phyloP scores from a whole-genome alignment of 2,329 filamentous ascomycete genomes.

The Colletotrichum destructivum region DNA sequence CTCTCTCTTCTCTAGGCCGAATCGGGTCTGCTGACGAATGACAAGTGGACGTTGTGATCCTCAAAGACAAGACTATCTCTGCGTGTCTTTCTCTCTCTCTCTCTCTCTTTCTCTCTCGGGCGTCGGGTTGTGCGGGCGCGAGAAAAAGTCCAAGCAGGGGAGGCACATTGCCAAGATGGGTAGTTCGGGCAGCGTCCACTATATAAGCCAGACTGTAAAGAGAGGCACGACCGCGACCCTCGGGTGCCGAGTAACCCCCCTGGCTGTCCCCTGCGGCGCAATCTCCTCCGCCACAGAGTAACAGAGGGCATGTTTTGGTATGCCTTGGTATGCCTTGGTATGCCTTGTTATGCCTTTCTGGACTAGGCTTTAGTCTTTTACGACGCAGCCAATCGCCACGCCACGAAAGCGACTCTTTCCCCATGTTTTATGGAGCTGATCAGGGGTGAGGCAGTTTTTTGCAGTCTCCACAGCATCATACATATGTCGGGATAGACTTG shows the following conservation, averaged over 20 bases:
- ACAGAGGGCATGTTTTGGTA: not conserved
- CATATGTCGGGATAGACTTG: not conserved
- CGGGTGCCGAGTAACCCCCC: constrained; percentile 10
- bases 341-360: too few relatives aligned
- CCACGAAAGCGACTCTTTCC: not conserved
- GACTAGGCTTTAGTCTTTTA: constrained; percentile 18
- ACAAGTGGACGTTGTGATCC: not conserved
- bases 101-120: constrained; percentile 1
- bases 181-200: constrained; percentile 23
- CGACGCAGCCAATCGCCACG: constrained; percentile 9
- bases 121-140: constrained; percentile 26
- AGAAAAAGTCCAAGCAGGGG: constrained; percentile 11
- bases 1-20: not conserved
- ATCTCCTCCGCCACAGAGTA: not conserved
- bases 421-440: not conserved
- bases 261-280: constrained; percentile 10
- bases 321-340: not conserved
- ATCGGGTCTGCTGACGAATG: not conserved
- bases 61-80: constrained; percentile 1
- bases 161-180: constrained; percentile 16
- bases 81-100: too few relatives aligned
- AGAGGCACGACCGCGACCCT: constrained; percentile 7
- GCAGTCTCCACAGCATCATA: not conserved
- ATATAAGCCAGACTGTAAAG: constrained; percentile 21
- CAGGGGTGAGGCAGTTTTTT: not conserved